Evolutionary conservation across 2,329 filamentous ascomycete species (phyloP).

Genomic region (Aspergillus eucalypticola): DNA sequence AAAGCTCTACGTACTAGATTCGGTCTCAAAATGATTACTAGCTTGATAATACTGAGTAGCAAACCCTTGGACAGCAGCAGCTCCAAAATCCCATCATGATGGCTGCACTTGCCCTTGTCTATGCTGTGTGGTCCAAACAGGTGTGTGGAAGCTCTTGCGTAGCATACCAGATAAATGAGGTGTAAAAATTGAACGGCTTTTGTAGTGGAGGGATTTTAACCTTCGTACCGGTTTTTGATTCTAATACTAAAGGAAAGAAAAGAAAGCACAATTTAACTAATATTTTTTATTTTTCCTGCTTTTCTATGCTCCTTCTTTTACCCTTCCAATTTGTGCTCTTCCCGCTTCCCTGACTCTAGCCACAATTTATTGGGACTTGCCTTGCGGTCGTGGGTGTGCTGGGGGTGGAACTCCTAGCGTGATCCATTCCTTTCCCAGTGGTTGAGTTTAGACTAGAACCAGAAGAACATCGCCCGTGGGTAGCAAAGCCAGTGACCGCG

Average conservation of each 20-base stretch:
- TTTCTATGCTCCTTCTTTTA: background rate
- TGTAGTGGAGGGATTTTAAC: background rate
- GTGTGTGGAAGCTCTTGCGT: background rate
- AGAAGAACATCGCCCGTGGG: constrained; percentile 18
- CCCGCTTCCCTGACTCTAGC: background rate
- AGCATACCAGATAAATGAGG: background rate
- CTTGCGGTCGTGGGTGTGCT: constrained; percentile 12
- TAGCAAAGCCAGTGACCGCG: constrained; percentile 16
- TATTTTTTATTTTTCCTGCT: background rate
- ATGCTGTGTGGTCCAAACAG: background rate
- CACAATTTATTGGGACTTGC: constrained; percentile 4
- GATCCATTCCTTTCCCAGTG: constrained; percentile 21
- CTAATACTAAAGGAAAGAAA: no score
- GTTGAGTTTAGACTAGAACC: constrained; percentile 18
- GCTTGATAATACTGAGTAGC: background rate
- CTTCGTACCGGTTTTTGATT: background rate
- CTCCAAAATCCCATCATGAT: no score
- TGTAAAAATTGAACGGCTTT: background rate
- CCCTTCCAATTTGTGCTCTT: background rate
- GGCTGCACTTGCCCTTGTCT: background rate
- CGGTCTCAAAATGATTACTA: background rate
- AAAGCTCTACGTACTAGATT: background rate
- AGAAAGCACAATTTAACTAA: no score
- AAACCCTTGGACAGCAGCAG: background rate
- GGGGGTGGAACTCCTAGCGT: constrained; percentile 26